Conservation (phyloP, 1,139 yeast genomes). For the Pichia kudriavzevii region DNA sequence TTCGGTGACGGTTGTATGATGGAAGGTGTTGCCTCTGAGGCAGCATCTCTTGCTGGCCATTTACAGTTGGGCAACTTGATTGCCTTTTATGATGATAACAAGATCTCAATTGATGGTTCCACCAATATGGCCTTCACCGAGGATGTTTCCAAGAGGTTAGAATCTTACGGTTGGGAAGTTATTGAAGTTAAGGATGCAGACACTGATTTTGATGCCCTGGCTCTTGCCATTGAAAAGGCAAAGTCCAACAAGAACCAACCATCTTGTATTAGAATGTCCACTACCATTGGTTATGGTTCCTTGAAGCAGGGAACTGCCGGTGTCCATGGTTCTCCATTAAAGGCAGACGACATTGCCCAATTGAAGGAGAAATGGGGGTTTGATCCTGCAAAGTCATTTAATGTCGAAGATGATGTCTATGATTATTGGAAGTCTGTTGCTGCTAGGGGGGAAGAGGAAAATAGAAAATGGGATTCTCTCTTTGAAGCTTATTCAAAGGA, state of each 20-base stretch:
- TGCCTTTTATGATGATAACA: slow-evolving; percentile 96
- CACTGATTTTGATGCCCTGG: slow-evolving; percentile 65
- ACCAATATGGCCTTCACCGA: slow-evolving; percentile 91
- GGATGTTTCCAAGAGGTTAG: slow-evolving; percentile 79
- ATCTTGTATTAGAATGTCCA: slow-evolving; percentile 78
- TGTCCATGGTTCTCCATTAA: slow-evolving; percentile 97
- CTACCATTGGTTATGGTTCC: slow-evolving; percentile 96
- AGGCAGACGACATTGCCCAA: slow-evolving; percentile 87
- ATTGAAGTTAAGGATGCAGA: slow-evolving; percentile 75
- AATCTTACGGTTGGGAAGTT: slow-evolving; percentile 94
- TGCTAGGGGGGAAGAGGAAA: slow-evolving; percentile 55
- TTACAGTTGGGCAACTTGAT: slow-evolving; percentile 89
- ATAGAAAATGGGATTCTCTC: slow-evolving; percentile 66
- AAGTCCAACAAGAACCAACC: slow-evolving; percentile 71
- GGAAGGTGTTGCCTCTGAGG: slow-evolving; percentile 98
- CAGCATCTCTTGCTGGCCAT: slow-evolving; percentile 94
- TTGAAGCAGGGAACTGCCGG: slow-evolving; percentile 77
- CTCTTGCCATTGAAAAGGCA: slow-evolving; percentile 67
- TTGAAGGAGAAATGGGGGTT: slow-evolving; percentile 81
- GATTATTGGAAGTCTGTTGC: slow-evolving; percentile 57
- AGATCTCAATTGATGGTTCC: slow-evolving; percentile 93
- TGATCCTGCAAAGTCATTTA: slow-evolving; percentile 76
- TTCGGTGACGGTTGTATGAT: slow-evolving; percentile 97
- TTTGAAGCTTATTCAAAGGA: slow-evolving; percentile 56
- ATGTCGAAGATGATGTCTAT: slow-evolving; percentile 77